A percentile compares a stretch with the other conserved stretches of the same genome.
Conservation (phyloP, 2,329 filamentous ascomycete species). For the Colletotrichum sansevieriae region DNA sequence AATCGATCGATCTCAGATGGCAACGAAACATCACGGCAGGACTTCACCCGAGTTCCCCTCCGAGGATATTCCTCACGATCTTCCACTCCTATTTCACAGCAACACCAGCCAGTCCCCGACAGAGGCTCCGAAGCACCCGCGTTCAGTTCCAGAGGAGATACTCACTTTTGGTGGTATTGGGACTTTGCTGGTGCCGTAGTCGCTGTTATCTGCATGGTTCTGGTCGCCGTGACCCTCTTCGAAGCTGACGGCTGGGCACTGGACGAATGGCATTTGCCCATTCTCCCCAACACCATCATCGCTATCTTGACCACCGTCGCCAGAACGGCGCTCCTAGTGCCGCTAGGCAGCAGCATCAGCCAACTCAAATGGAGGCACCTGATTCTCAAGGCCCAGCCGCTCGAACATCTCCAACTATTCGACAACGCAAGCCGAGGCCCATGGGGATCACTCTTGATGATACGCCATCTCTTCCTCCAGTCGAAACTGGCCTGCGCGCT, state of each 20-base stretch:
- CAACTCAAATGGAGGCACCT: slow-evolving; percentile 42
- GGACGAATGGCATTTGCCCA: neutral
- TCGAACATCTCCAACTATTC: slow-evolving; percentile 37
- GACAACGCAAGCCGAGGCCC: slow-evolving; percentile 42
- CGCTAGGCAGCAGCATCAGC: slow-evolving; percentile 45
- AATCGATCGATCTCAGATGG: too few species aligned
- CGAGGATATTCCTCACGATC: too few species aligned
- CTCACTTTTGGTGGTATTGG: slow-evolving; percentile 1
- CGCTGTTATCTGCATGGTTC: neutral
- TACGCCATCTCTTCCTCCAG: neutral
- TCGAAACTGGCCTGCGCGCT: neutral
- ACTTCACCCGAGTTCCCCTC: too few species aligned
- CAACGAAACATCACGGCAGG: too few species aligned
- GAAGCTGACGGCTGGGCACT: neutral
- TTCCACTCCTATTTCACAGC: too few species aligned
- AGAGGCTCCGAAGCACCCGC: too few species aligned
- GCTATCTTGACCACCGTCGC: neutral
- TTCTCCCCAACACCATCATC: neutral
- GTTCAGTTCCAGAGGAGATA: too few species aligned
- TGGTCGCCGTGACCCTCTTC: neutral
- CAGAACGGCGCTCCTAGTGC: slow-evolving; percentile 42
- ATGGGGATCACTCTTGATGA: slow-evolving; percentile 32
- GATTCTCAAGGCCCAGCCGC: slow-evolving; percentile 2
- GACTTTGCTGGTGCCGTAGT: neutral
- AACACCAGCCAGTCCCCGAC: too few species aligned